Evolutionary conservation across 441 rosid species (phyloP), one percentile per base, ranked within the genome.

Genomic region (Syzygium syzygioides): DNA sequence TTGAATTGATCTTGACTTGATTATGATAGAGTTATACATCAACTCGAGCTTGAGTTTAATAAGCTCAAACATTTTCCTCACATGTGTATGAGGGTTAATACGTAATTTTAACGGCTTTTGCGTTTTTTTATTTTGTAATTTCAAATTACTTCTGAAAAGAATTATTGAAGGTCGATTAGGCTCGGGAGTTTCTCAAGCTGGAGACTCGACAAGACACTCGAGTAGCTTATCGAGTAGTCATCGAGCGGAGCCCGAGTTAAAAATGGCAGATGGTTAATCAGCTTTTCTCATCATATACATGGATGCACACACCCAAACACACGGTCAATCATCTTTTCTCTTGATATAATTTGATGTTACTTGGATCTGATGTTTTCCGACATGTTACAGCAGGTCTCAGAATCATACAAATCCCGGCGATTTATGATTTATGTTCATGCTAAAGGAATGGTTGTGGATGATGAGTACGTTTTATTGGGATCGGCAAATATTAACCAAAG

Each of bases 401-500:
- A 96, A 80, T 88, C 97, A 12, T 88, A 89, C 15, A 95, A 93
- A 48, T 66, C 52, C 88, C 91, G 90, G 90, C 94, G 98, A 54
- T 98, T 96, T 92, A 95, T 95, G 99, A 96, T 97, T 32, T 96
- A 97, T 68, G 99, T 97, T 84, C 99, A 97, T 89, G 98, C 99
- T 45, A 97, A 97, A 89, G 99, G 99, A 87, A 96, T 97, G 99
- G 89, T 97, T 20, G 96, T 96, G 89, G 99, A 96, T 89, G 99
- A 97, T 79, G 99, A 97, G 92, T 97, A 96, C 89, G 95, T 94
- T 48, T 94, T 97, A 85, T 55, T 97, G 52, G 99, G 99, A 91
- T 97, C 99, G 76, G 99, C 99, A 55, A 97, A 97, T 93, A 96
- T 97, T 85, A 97, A 97, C 93, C 99, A 97, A 94, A 94, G 99